Evolutionary conservation across 352 stramenopile species (phyloP).

Genomic region (Halophytophthora polymorphica): DNA sequence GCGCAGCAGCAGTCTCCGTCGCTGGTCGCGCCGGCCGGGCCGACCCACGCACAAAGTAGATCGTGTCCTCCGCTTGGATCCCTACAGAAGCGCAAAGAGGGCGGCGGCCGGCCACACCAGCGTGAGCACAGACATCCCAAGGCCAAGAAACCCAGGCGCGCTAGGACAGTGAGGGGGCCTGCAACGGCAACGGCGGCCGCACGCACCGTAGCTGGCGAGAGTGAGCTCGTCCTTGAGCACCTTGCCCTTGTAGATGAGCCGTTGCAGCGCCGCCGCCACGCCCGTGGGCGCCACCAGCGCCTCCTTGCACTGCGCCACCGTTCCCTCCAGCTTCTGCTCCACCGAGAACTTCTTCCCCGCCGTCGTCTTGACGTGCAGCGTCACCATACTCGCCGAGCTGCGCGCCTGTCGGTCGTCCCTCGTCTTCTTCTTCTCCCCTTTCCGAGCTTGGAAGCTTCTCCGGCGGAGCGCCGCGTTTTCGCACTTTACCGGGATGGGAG

Average conservation of each 20-base stretch:
- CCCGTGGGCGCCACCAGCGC: conserved; percentile 64
- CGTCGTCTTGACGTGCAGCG: conserved; percentile 82
- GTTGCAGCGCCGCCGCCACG: conserved; percentile 73
- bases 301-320: conserved; percentile 77
- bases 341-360: conserved; percentile 76
- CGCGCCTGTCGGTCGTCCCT: not conserved
- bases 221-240: conserved; percentile 89
- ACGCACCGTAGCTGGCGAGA: conserved; percentile 75
- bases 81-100: conserved; percentile 28
- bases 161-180: not conserved
- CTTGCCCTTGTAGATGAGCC: conserved; percentile 90
- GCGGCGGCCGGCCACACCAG: no score
- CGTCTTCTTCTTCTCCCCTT: conserved; percentile 7
- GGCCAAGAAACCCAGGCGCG: no score
- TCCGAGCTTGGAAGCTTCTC: conserved; percentile 1
- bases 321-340: conserved; percentile 64
- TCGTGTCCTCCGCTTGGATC: conserved; percentile 74
- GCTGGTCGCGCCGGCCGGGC: conserved; percentile 22
- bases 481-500: not conserved
- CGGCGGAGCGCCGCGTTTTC: not conserved
- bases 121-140: no score
- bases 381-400: conserved; percentile 48
- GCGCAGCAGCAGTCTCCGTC: conserved; percentile 10
- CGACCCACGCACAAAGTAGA: conserved; percentile 84
- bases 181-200: not conserved